Evolutionary conservation across 2,329 filamentous ascomycete genomes (phyloP).

Genomic region (Ceratocystis eucalypticola): DNA sequence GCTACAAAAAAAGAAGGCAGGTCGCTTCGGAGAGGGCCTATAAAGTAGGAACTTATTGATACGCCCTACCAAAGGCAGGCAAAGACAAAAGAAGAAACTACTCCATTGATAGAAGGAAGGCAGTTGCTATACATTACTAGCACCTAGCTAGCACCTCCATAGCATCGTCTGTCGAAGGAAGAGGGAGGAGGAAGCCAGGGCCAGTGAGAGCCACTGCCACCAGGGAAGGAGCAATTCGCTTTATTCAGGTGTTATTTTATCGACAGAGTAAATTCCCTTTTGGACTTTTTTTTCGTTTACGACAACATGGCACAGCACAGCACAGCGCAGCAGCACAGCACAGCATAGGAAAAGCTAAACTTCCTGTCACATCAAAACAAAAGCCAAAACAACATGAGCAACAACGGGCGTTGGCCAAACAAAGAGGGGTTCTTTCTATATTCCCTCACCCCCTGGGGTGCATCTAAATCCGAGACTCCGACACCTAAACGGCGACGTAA

Average conservation of each 20-base stretch:
- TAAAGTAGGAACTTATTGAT: neutral
- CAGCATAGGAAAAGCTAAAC: neutral
- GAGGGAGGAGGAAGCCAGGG: conserved; percentile 7
- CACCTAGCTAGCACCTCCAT: neutral
- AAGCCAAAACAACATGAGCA: neutral
- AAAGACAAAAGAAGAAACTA: conserved; percentile 1
- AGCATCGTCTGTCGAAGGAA: conserved; percentile 2
- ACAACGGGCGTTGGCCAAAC: neutral
- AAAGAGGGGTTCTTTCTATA: neutral
- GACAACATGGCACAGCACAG: neutral
- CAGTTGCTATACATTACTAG: neutral
- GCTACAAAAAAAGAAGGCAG: neutral
- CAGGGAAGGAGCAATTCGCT: conserved; percentile 6
- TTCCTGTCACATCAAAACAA: neutral
- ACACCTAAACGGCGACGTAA: neutral
- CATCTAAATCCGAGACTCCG: too few species aligned
- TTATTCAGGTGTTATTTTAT: neutral
- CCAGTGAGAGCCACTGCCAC: conserved; percentile 6
- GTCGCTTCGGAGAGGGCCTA: neutral
- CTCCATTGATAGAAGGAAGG: neutral
- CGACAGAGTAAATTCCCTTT: neutral
- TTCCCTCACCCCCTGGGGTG: neutral
- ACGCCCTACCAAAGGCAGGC: conserved; percentile 1
- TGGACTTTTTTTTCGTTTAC: neutral
- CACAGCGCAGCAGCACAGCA: too few species aligned